These are phyloP conservation scores for Ophiocordyceps camponoti-leonardi DNA, from an alignment of 2,329 filamentous ascomycete genomes.

Conservation along the genomic window DNA sequence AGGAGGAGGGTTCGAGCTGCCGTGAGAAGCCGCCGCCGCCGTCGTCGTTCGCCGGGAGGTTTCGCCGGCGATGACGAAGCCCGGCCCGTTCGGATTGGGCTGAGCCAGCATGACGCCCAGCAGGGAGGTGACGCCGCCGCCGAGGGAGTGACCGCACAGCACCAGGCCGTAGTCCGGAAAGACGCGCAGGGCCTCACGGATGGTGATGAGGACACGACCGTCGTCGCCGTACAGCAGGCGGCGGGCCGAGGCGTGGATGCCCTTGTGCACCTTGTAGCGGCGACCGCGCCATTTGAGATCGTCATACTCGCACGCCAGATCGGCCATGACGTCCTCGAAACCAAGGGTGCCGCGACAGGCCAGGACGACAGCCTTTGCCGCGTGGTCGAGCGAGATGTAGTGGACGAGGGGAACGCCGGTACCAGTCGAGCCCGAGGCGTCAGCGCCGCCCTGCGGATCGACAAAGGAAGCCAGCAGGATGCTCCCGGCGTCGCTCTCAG, in stretches of 20 bases:
- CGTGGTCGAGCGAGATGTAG: conserved; percentile 55
- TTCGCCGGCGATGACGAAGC: conserved; percentile 43
- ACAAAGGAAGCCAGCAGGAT: conserved; percentile 55
- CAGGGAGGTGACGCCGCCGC: conserved; percentile 51
- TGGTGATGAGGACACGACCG: conserved; percentile 46
- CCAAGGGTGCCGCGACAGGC: conserved; percentile 56
- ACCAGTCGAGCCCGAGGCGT: conserved; percentile 44
- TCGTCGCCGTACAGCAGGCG: conserved; percentile 51
- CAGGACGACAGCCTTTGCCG: conserved; percentile 55
- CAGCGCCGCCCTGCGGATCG: conserved; percentile 49
- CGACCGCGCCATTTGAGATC: conserved; percentile 45
- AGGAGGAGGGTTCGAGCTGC: conserved; percentile 19
- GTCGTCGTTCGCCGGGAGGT: conserved; percentile 20
- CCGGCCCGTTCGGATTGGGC: conserved; percentile 33
- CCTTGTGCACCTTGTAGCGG: conserved; percentile 55
- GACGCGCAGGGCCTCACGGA: conserved; percentile 47
- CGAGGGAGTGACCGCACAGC: conserved; percentile 51
- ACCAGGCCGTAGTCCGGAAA: conserved; percentile 55
- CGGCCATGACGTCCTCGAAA: conserved; percentile 56
- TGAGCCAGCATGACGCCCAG: conserved; percentile 56
- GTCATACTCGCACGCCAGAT: conserved; percentile 60
- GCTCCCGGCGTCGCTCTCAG: conserved; percentile 36
- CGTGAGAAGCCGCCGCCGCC: conserved; percentile 7
- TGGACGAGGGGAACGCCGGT: conserved; percentile 55
- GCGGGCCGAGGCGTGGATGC: conserved; percentile 53